These are phyloP conservation scores for Rusavskia elegans DNA, from an alignment of 495 filamentous ascomycete species.

Conservation along the genomic window DNA sequence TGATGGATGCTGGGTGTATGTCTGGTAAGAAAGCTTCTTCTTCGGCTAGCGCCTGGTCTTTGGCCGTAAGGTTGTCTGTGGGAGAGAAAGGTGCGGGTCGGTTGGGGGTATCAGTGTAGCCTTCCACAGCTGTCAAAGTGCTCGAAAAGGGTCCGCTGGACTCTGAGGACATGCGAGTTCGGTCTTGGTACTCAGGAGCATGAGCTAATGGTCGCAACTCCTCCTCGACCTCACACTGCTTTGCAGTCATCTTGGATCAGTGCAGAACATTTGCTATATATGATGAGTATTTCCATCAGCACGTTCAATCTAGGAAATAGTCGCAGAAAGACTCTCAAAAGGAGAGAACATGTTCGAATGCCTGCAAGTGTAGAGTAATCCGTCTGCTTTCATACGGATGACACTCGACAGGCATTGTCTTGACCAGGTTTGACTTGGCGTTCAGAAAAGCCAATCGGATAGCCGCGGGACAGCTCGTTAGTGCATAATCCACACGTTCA, in stretches of 20 bases:
- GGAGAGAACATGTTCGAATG: too few relatives aligned
- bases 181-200: slow-evolving; percentile 8
- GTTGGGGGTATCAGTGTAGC: slow-evolving; percentile 33
- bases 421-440: too few relatives aligned
- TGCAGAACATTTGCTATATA: neutral
- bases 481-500: neutral
- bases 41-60: slow-evolving; percentile 18
- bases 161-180: slow-evolving; percentile 31
- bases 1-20: slow-evolving; percentile 26
- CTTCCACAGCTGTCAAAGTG: slow-evolving; percentile 63
- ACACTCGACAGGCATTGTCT: too few relatives aligned
- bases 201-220: slow-evolving; percentile 10
- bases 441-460: too few relatives aligned
- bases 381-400: too few relatives aligned
- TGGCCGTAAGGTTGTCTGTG: slow-evolving; percentile 15
- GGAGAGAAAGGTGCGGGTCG: slow-evolving; percentile 12
- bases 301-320: too few relatives aligned
- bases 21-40: slow-evolving; percentile 33
- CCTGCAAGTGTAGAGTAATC: too few relatives aligned
- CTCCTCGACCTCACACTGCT: slow-evolving; percentile 8
- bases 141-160: slow-evolving; percentile 58
- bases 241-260: slow-evolving; percentile 9
- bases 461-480: neutral
- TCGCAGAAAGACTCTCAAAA: too few relatives aligned
- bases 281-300: neutral